Base-by-base conservation (phyloP, 768 basidiomycete species). In the Cyathus striatus region DNA sequence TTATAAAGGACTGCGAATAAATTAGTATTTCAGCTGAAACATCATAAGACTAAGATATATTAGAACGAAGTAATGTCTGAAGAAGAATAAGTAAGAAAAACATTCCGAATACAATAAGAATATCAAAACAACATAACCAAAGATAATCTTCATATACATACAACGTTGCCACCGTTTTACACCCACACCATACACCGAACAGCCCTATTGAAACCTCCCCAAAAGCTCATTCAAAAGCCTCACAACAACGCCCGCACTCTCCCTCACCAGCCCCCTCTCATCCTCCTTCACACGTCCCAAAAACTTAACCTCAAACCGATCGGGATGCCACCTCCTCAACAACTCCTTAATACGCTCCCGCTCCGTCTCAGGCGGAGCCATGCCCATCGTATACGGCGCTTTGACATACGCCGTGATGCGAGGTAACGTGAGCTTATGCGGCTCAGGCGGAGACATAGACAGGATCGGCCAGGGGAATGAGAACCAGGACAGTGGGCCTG, bases 381-480 rank as follows among this genome's bases (percentile, higher is more conserved):
- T n/a, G n/a, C n/a, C 40, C 22, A 46, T 33, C 23, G 37, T 46
- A 27, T 56, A 46, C 21, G 51, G 51, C 9, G 51, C 49, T 24
- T 49, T 45, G 33, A 59, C 43, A 34, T 59, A 59, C 37, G 49
- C 49, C 3, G 47, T 43, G 14, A 59, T 49, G 2, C 46, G 48
- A 20, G 44, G 49, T 6, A 50, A 33, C 1, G 53, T 53, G n/a
- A 59, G 38, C 1, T 59, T 52, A 7, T 49, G 47, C 10, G 45
- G 48, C 10, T 46, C 43, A 13, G 38, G 46, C 3, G 57, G 57
- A 0, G 47, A 45, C 35, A 59, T 52, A 38, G 45, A 50, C 10
- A 59, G 44, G 14, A 55, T 44, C 4, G 57, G 55, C 57, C 57
- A 59, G 3, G 57, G 57, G 40, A 59, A 55, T 30, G 56, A 55